phyloP scores from a whole-genome alignment of 495 filamentous ascomycete species.

The Platismatia glauca region DNA sequence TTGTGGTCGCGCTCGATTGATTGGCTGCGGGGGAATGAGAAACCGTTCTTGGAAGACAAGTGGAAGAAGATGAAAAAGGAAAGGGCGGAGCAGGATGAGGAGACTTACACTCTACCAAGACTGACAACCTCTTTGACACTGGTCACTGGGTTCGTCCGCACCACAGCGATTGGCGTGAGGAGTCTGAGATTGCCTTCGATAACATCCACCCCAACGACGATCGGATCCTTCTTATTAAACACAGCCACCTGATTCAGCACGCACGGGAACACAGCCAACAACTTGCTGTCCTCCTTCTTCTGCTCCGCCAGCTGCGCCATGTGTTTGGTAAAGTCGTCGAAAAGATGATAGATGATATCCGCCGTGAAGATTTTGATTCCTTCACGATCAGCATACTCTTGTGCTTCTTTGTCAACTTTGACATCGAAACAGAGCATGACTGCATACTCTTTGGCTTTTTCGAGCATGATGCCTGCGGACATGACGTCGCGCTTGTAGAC shows the following conservation, averaged over 20 bases:
- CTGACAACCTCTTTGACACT: constrained; percentile 71
- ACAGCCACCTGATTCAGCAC: constrained; percentile 81
- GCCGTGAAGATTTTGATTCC: constrained; percentile 98
- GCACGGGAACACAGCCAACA: constrained; percentile 94
- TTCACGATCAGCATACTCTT: constrained; percentile 81
- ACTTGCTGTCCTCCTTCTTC: constrained; percentile 92
- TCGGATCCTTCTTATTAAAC: constrained; percentile 97
- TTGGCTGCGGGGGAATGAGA: constrained; percentile 43
- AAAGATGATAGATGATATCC: constrained; percentile 98
- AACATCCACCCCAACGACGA: constrained; percentile 93
- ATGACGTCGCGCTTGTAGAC: constrained; percentile 98
- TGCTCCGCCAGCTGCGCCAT: constrained; percentile 76
- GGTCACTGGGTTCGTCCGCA: constrained; percentile 71
- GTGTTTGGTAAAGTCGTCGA: constrained; percentile 92
- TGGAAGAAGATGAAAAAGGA: not conserved
- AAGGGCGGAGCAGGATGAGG: constrained; percentile 1
- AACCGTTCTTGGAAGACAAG: constrained; percentile 3
- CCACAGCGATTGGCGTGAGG: constrained; percentile 78
- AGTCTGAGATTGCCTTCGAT: constrained; percentile 76
- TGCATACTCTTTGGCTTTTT: constrained; percentile 90
- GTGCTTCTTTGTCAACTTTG: constrained; percentile 95
- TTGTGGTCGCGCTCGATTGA: constrained; percentile 98
- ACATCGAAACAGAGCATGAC: constrained; percentile 99
- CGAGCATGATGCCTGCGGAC: constrained; percentile 91
- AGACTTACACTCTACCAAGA: constrained; percentile 89